Evolutionary conservation across 495 filamentous ascomycete genomes (phyloP).

Genomic region (Trypethelium eluteriae): DNA sequence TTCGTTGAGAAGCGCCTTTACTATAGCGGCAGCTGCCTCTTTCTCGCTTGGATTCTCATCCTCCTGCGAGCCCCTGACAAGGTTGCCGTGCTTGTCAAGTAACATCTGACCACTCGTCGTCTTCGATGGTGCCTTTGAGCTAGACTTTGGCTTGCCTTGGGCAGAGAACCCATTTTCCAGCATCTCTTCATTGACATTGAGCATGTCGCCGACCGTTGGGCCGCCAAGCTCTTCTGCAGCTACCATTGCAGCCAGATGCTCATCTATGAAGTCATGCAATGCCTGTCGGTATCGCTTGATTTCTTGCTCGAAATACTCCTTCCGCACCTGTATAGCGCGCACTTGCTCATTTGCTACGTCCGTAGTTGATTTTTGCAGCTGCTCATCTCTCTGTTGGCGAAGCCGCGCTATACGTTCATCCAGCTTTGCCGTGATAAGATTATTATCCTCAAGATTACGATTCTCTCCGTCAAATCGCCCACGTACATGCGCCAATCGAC

Average conservation of each 20-base stretch:
- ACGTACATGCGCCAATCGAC: constrained; percentile 46
- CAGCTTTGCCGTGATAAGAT: constrained; percentile 46
- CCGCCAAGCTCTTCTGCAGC: constrained; percentile 82
- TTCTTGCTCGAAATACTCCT: constrained; percentile 47
- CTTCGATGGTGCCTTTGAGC: constrained; percentile 34
- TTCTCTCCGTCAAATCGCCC: constrained; percentile 52
- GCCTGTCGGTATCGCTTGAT: constrained; percentile 51
- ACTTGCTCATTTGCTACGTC: constrained; percentile 56
- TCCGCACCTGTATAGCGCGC: constrained; percentile 50
- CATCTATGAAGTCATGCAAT: constrained; percentile 64
- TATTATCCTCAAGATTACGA: constrained; percentile 53
- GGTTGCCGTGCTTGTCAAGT: constrained; percentile 63
- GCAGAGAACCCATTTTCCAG: constrained; percentile 64
- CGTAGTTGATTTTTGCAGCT: constrained; percentile 48
- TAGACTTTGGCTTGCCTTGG: constrained; percentile 58
- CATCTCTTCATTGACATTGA: constrained; percentile 53
- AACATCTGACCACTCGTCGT: constrained; percentile 50
- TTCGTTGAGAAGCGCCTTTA: constrained; percentile 57
- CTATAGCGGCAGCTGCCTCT: constrained; percentile 56
- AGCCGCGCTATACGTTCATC: constrained; percentile 52
- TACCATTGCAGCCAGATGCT: constrained; percentile 68
- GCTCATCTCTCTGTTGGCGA: constrained; percentile 44
- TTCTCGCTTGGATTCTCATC: constrained; percentile 40
- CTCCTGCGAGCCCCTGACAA: constrained; percentile 33
- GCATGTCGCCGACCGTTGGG: constrained; percentile 68